Percentiles rank a stretch among this genome's conserved stretches.
phyloP scores from a whole-genome alignment of 2,329 filamentous ascomycete species.

The Colletotrichum higginsianum region DNA sequence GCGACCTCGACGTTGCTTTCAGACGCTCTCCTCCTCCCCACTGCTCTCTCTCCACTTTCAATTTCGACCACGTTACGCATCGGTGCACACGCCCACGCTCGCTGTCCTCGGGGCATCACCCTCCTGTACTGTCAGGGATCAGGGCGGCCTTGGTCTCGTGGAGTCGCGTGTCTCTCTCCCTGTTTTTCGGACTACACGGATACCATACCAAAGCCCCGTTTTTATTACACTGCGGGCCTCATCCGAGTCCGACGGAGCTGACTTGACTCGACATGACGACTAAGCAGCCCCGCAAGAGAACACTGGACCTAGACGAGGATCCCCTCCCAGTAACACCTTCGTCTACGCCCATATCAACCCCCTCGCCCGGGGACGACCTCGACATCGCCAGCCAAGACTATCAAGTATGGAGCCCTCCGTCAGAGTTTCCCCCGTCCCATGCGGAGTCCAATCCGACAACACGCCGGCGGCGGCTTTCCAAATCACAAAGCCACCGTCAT shows the following conservation, averaged over 20 bases:
- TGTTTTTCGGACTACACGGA: neutral
- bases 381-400: neutral
- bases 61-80: neutral
- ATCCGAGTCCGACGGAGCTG: conserved; percentile 1
- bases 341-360: conserved; percentile 1
- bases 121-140: conserved; percentile 6
- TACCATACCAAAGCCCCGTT: conserved; percentile 9
- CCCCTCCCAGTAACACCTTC: conserved; percentile 16
- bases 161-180: neutral
- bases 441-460: neutral
- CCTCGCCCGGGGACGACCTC: conserved; percentile 1
- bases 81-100: conserved; percentile 8
- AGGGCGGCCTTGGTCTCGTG: conserved; percentile 17
- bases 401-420: neutral
- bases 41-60: conserved; percentile 9
- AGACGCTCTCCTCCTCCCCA: neutral
- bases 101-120: neutral
- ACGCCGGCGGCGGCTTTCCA: conserved; percentile 29
- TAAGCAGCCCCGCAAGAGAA: conserved; percentile 25
- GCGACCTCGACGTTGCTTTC: neutral
- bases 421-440: neutral
- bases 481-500: neutral
- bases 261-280: neutral
- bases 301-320: conserved; percentile 14
- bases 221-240: conserved; percentile 14